Evolutionary conservation across 306 rosid species (phyloP).

Genomic region (Acacia melanoxylon): DNA sequence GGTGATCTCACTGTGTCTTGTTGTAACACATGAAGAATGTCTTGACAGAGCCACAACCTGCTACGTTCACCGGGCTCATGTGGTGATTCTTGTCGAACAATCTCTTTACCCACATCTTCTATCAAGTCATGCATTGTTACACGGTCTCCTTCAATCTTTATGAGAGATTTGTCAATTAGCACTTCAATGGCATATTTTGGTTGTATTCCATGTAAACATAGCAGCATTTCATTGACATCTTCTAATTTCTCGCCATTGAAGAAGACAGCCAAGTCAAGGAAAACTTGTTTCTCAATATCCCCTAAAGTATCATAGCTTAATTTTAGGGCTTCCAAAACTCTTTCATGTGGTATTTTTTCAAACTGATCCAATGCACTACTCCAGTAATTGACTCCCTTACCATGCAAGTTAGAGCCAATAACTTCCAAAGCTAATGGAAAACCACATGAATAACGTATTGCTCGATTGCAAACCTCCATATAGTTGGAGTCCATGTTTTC

Average conservation of each 20-base stretch:
- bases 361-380: background rate
- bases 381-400: background rate
- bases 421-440: background rate
- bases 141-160: background rate
- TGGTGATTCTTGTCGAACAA: background rate
- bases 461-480: background rate
- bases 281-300: background rate
- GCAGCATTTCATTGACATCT: background rate
- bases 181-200: background rate
- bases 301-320: background rate
- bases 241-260: background rate
- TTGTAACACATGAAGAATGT: background rate
- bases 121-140: background rate
- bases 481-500: background rate
- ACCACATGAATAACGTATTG: background rate
- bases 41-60: background rate
- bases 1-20: background rate
- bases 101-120: background rate
- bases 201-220: background rate
- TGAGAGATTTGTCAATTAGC: background rate
- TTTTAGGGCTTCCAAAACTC: background rate
- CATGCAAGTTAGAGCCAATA: background rate
- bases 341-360: background rate
- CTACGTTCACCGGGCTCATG: background rate
- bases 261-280: constrained; percentile 4